Conservation (phyloP, 2,329 filamentous ascomycete species). For the Chaetomium olivaceum region DNA sequence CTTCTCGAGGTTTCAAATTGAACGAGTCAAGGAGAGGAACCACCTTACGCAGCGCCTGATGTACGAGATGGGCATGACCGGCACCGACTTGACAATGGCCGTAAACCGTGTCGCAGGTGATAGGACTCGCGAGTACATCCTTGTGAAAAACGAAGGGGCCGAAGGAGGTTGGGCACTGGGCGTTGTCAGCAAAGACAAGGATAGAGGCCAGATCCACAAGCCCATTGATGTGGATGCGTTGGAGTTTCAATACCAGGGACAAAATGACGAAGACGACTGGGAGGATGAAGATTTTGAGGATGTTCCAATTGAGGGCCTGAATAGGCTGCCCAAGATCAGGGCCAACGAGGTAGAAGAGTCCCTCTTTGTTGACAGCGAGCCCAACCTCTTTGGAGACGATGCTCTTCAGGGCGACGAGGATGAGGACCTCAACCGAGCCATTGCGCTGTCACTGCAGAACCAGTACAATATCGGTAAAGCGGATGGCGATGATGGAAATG, state of each 20-base stretch:
- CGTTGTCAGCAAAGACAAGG: constrained; percentile 83
- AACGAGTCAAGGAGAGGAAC: constrained; percentile 88
- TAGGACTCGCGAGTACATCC: constrained; percentile 87
- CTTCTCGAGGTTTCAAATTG: constrained; percentile 95
- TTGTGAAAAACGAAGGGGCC: constrained; percentile 92
- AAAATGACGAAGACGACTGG: constrained; percentile 62
- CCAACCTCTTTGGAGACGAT: constrained; percentile 41
- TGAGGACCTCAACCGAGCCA: constrained; percentile 74
- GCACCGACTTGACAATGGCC: constrained; percentile 68
- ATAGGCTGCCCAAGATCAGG: constrained; percentile 68
- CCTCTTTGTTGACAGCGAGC: constrained; percentile 52
- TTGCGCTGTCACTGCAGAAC: constrained; percentile 79
- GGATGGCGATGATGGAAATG: constrained; percentile 38
- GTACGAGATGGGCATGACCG: constrained; percentile 88
- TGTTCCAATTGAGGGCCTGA: constrained; percentile 86
- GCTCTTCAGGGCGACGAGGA: constrained; percentile 42
- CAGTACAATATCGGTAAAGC: constrained; percentile 46
- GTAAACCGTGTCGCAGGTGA: constrained; percentile 76
- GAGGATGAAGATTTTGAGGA: constrained; percentile 87
- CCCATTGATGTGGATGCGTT: constrained; percentile 87
- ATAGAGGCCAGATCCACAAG: constrained; percentile 76
- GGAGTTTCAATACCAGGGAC: constrained; percentile 56
- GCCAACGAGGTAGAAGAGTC: constrained; percentile 52
- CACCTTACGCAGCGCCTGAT: constrained; percentile 93
- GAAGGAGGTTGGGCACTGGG: constrained; percentile 96